Conservation (phyloP, 495 filamentous ascomycete species). For the Cryomyces antarcticus region DNA sequence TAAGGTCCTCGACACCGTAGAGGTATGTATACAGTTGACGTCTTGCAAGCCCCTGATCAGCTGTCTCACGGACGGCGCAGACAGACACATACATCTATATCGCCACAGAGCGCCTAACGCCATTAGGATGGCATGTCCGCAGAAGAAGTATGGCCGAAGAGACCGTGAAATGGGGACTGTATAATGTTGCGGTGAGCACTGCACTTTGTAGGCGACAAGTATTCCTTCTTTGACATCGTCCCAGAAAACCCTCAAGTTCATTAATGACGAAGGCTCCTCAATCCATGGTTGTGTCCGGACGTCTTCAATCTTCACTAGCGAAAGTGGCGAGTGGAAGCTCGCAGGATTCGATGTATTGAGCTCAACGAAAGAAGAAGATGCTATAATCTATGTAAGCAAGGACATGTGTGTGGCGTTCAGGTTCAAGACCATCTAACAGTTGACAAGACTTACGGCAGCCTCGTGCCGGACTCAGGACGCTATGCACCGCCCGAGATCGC, state of each 20-base stretch:
- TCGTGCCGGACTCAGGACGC: constrained; percentile 61
- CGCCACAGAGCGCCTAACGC: constrained; percentile 73
- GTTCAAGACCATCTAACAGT: constrained; percentile 1
- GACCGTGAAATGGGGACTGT: constrained; percentile 88
- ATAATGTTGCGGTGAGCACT: constrained; percentile 52
- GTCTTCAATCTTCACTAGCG: constrained; percentile 72
- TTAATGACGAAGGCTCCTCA: constrained; percentile 80
- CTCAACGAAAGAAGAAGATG: constrained; percentile 86
- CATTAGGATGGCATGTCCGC: constrained; percentile 69
- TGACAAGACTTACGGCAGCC: constrained; percentile 56
- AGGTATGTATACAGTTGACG: constrained; percentile 31
- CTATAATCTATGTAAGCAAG: constrained; percentile 59
- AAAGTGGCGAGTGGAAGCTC: constrained; percentile 95
- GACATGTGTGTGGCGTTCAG: background rate
- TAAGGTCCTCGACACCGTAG: constrained; percentile 79
- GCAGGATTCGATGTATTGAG: constrained; percentile 86
- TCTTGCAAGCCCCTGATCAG: background rate
- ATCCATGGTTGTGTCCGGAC: constrained; percentile 72
- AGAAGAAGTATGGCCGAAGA: constrained; percentile 68
- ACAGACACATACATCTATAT: constrained; percentile 88
- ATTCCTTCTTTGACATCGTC: background rate
- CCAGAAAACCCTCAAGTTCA: constrained; percentile 80
- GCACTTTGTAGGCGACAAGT: background rate
- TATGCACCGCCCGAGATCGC: constrained; percentile 75
- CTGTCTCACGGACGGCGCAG: constrained; percentile 23